Percentiles rank a stretch among this genome's conserved stretches.
phyloP scores from a whole-genome alignment of 2,329 filamentous ascomycete species.

The Phyllosticta citriasiana region DNA sequence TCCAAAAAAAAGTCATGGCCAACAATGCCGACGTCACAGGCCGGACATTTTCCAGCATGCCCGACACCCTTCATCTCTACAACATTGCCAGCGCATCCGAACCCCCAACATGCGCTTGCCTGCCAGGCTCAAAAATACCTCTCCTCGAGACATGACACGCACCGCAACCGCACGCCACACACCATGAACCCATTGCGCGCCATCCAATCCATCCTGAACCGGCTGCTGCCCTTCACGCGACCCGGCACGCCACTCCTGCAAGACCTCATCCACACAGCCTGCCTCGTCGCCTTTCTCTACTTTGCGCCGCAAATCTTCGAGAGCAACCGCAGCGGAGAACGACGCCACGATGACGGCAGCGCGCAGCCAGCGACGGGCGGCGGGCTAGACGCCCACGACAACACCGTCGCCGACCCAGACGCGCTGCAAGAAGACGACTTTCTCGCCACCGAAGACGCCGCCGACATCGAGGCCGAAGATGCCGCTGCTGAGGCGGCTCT shows the following conservation, averaged over 20 bases:
- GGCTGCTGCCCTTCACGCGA: slow-evolving; percentile 39
- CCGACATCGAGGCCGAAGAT: slow-evolving; percentile 15
- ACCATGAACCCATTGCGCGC: slow-evolving; percentile 5
- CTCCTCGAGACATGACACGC: background rate
- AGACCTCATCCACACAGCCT: slow-evolving; percentile 36
- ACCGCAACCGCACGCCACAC: background rate
- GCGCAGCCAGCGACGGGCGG: background rate
- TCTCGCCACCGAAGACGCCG: background rate
- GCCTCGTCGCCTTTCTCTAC: slow-evolving; percentile 36
- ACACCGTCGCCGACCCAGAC: background rate
- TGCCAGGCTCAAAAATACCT: background rate
- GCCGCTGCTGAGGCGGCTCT: background rate
- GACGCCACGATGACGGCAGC: background rate
- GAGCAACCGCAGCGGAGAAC: background rate
- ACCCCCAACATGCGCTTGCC: background rate
- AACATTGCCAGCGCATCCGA: background rate
- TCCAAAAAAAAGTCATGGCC: background rate
- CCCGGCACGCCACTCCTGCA: slow-evolving; percentile 36
- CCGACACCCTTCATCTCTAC: background rate
- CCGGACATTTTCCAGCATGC: background rate
- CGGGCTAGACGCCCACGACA: background rate
- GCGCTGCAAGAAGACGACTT: background rate
- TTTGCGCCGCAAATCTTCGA: slow-evolving; percentile 37
- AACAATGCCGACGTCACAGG: background rate
- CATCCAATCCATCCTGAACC: slow-evolving; percentile 23